A percentile compares a stretch with the other conserved stretches of the same genome.
These are phyloP conservation scores for Fusarium musae DNA, from an alignment of 2,329 filamentous ascomycete genomes.

Conservation along the genomic window DNA sequence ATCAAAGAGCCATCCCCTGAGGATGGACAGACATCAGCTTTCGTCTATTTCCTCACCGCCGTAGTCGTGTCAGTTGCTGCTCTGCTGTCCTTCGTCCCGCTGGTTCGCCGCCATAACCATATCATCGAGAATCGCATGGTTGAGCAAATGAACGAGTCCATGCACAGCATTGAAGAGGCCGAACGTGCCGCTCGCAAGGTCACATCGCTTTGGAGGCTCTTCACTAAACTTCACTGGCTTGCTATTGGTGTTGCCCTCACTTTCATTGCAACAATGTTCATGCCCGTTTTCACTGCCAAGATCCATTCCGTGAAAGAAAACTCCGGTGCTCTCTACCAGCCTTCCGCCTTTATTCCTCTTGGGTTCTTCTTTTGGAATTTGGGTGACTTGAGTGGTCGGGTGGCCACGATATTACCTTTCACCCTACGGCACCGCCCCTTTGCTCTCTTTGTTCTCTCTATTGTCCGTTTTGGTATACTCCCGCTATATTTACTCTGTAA, in stretches of 20 bases:
- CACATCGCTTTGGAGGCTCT: constrained; percentile 70
- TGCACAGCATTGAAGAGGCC: constrained; percentile 63
- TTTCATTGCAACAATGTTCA: constrained; percentile 91
- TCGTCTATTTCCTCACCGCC: constrained; percentile 91
- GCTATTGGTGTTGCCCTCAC: constrained; percentile 81
- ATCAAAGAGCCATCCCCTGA: constrained; percentile 38
- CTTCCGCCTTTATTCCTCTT: constrained; percentile 86
- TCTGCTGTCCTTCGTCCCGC: constrained; percentile 78
- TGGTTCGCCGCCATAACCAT: constrained; percentile 70
- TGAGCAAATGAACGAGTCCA: constrained; percentile 61
- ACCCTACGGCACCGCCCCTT: constrained; percentile 71
- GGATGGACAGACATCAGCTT: constrained; percentile 69
- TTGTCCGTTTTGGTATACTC: constrained; percentile 76
- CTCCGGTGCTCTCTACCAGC: constrained; percentile 70
- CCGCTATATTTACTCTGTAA: constrained; percentile 94
- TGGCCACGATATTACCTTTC: constrained; percentile 69
- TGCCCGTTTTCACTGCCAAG: constrained; percentile 87
- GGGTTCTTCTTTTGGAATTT: constrained; percentile 94
- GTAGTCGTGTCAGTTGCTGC: constrained; percentile 78
- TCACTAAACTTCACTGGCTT: constrained; percentile 82
- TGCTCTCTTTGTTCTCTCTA: constrained; percentile 73
- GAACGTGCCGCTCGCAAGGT: constrained; percentile 63
- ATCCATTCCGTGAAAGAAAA: constrained; percentile 59
- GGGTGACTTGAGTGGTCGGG: constrained; percentile 83
- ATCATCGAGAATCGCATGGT: constrained; percentile 62